phyloP scores from a whole-genome alignment of 257 asterid species.

The Solanum pennellii region DNA sequence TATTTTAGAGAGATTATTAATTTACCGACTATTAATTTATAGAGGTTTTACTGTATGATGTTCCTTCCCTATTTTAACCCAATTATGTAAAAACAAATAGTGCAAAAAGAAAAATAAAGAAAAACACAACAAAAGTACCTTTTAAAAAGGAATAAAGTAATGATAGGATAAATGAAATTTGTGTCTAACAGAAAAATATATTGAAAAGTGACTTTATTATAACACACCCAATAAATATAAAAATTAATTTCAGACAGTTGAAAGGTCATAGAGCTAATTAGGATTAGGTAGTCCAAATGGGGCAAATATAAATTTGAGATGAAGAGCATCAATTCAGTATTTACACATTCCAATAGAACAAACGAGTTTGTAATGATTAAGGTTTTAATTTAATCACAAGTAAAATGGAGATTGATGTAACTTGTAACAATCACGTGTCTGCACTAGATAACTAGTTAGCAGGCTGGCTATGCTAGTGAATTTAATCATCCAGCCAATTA shows the following conservation, averaged over 20 bases:
- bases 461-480: background rate
- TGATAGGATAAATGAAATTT: background rate
- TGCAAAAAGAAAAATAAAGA: background rate
- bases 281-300: background rate
- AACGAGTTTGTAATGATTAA: background rate
- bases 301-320: background rate
- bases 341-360: background rate
- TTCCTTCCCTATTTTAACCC: background rate
- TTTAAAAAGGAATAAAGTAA: background rate
- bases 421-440: background rate
- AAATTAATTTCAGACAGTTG: background rate
- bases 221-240: background rate
- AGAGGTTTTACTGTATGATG: background rate
- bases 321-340: background rate
- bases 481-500: background rate
- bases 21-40: too few species aligned
- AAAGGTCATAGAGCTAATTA: background rate
- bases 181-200: background rate
- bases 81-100: background rate
- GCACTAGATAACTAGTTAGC: background rate
- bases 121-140: background rate
- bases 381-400: background rate
- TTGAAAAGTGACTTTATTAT: background rate
- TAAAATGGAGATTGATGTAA: background rate
- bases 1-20: too few species aligned